Percentiles rank a stretch among this genome's conserved stretches.
These are phyloP conservation scores for Pseudocercospora ulei DNA, from an alignment of 2,329 filamentous ascomycete species.

Conservation along the genomic window DNA sequence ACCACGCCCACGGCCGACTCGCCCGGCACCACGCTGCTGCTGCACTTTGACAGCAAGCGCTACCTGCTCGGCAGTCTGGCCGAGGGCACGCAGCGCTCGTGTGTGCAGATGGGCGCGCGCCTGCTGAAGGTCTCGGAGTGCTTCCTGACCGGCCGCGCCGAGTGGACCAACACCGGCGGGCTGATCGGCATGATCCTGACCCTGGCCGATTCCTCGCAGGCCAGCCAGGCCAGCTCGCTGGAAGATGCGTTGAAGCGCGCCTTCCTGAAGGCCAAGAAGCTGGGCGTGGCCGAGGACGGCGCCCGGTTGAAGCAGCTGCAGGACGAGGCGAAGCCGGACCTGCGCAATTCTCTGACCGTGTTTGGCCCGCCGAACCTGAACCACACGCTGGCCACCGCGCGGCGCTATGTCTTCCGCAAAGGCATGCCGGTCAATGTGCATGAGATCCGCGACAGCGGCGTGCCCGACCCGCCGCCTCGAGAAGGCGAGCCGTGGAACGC, in stretches of 20 bases:
- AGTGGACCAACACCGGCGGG: slow-evolving; percentile 70
- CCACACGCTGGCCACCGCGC: slow-evolving; percentile 69
- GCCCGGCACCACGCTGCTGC: slow-evolving; percentile 62
- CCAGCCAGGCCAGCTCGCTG: slow-evolving; percentile 40
- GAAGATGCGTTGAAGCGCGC: slow-evolving; percentile 36
- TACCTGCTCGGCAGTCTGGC: slow-evolving; percentile 76
- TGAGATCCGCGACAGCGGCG: slow-evolving; percentile 47
- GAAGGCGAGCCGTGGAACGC: slow-evolving; percentile 40
- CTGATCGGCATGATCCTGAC: slow-evolving; percentile 78
- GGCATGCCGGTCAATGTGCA: slow-evolving; percentile 62
- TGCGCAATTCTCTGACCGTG: slow-evolving; percentile 48
- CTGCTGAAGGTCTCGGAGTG: slow-evolving; percentile 61
- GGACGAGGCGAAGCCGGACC: slow-evolving; percentile 29
- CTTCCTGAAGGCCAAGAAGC: slow-evolving; percentile 31
- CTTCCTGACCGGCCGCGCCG: slow-evolving; percentile 68
- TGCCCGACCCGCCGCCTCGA: slow-evolving; percentile 31
- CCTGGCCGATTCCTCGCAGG: slow-evolving; percentile 56
- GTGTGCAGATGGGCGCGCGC: slow-evolving; percentile 56
- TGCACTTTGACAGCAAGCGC: slow-evolving; percentile 71
- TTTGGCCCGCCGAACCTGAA: slow-evolving; percentile 73
- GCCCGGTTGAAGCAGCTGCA: slow-evolving; percentile 27
- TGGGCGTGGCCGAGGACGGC: slow-evolving; percentile 21
- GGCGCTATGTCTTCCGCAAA: slow-evolving; percentile 77
- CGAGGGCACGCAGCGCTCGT: slow-evolving; percentile 75
- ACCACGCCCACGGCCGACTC: slow-evolving; percentile 83